phyloP scores from a whole-genome alignment of 345 rosid genomes.

The Eucalyptus pumila region DNA sequence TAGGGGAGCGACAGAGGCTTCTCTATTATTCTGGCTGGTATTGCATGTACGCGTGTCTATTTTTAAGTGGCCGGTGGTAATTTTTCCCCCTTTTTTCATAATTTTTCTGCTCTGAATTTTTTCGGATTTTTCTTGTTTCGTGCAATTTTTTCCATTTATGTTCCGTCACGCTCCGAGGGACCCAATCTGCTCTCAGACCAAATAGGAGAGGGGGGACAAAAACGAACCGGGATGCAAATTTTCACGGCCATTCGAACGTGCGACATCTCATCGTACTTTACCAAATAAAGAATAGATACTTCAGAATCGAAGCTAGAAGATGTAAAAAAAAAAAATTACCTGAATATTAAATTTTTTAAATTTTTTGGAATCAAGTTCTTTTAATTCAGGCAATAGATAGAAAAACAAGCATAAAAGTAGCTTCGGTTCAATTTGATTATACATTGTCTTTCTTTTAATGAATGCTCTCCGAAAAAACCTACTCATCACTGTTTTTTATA shows the following conservation, averaged over 20 bases:
- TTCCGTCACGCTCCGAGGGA: background rate
- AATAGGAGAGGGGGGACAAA: background rate
- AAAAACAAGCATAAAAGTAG: background rate
- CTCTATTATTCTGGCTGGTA: background rate
- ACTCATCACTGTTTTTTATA: rapidly evolving
- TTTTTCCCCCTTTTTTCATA: background rate
- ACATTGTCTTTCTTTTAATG: background rate
- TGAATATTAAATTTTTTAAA: background rate
- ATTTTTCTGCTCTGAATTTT: background rate
- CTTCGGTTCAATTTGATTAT: background rate
- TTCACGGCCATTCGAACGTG: background rate
- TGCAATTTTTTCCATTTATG: background rate
- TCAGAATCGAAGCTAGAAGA: background rate
- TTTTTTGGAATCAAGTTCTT: background rate
- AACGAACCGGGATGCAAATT: background rate
- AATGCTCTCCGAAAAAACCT: rapidly evolving
- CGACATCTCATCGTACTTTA: background rate
- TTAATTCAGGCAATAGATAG: background rate
- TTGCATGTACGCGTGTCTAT: background rate
- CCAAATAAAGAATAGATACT: background rate
- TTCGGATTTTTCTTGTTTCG: background rate
- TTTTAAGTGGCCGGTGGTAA: background rate
- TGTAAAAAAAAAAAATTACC: background rate
- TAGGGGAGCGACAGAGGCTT: background rate
- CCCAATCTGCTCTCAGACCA: background rate